Evolutionary conservation across 2,329 filamentous ascomycete genomes (phyloP).

Genomic region (Aspergillus cejpii): DNA sequence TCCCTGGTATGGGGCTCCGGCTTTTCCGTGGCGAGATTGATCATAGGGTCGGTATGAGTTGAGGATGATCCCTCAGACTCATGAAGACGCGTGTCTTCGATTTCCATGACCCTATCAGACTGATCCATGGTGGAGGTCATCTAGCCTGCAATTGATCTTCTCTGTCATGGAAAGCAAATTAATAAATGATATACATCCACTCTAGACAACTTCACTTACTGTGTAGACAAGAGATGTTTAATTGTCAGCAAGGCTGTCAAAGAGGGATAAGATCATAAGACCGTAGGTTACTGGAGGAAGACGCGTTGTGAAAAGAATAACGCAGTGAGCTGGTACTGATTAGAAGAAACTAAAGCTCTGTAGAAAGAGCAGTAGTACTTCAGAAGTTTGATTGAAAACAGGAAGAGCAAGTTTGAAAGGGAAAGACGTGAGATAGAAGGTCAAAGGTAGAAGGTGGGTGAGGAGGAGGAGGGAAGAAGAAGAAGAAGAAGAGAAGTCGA

Average conservation of each 20-base stretch:
- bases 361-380: not conserved
- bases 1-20: constrained; percentile 18
- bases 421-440: constrained; percentile 1
- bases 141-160: not conserved
- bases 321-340: too few relatives aligned
- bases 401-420: not conserved
- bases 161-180: too few relatives aligned
- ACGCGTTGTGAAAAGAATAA: too few relatives aligned
- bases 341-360: too few relatives aligned
- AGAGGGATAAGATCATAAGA: too few relatives aligned
- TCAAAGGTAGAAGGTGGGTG: not conserved
- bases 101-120: constrained; percentile 15
- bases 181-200: too few relatives aligned
- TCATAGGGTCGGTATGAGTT: constrained; percentile 25
- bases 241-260: too few relatives aligned
- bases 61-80: constrained; percentile 31
- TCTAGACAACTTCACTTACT: too few relatives aligned
- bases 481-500: constrained; percentile 2
- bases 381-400: not conserved
- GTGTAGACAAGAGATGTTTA: too few relatives aligned
- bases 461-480: not conserved
- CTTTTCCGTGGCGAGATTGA: constrained; percentile 19
- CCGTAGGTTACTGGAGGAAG: too few relatives aligned
- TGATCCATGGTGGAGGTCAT: constrained; percentile 16
- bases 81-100: constrained; percentile 20